Evolutionary conservation across 2,329 filamentous ascomycete species (phyloP).

Genomic region (Colletotrichum siamense): DNA sequence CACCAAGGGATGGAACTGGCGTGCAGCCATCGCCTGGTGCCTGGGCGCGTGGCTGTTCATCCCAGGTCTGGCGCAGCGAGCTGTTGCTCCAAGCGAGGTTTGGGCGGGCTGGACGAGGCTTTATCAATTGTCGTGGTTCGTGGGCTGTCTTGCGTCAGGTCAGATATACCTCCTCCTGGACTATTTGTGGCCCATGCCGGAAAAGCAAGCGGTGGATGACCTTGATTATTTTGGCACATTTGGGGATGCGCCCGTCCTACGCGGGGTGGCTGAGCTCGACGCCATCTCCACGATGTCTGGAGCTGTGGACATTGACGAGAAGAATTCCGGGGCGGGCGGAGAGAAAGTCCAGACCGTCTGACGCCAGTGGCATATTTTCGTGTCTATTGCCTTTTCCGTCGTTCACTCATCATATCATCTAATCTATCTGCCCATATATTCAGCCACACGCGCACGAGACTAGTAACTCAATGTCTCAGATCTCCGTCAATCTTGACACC

Average conservation of each 20-base stretch:
- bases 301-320: neutral
- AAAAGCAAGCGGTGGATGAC: constrained; percentile 23
- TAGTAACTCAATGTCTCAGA: neutral
- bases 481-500: neutral
- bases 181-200: constrained; percentile 23
- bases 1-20: constrained; percentile 20
- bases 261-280: neutral
- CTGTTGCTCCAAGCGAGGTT: constrained; percentile 10
- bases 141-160: constrained; percentile 23
- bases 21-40: constrained; percentile 12
- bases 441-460: neutral
- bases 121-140: constrained; percentile 27
- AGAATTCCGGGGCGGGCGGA: neutral
- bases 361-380: neutral
- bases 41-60: constrained; percentile 21
- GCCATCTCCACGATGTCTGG: neutral
- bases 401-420: neutral
- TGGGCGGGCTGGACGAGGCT: constrained; percentile 27
- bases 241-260: neutral
- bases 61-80: constrained; percentile 24
- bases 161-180: constrained; percentile 24
- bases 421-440: neutral
- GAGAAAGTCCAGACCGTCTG: neutral
- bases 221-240: constrained; percentile 27
- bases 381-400: neutral